Evolutionary conservation across 352 stramenopile species (phyloP), one percentile per base, ranked within the genome.

Genomic region (Peronospora farinosa): DNA sequence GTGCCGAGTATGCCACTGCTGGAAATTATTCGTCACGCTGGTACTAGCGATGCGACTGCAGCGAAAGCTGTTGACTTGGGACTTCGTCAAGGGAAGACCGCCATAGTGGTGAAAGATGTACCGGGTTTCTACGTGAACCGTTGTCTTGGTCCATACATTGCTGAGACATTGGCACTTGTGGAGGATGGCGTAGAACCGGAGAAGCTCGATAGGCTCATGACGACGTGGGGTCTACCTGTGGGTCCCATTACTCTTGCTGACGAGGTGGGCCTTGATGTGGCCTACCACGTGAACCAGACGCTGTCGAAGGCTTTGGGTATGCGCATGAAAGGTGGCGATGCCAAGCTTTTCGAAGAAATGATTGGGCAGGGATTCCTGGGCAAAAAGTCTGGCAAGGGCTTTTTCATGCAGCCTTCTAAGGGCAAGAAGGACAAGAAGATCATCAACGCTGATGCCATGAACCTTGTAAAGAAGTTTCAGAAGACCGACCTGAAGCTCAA

Each of bases 111-210:
- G 39, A 98, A 98, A 76, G 96, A 99, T 70, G 95, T 98, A 1
- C 95, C 96, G n/a, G 96, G 96, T 35, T 99, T 99, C 66, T 99
- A 98, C 64, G 96, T 99, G 27, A 99, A 99, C 78, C 84, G 96
- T 21, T 98, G 92, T 68, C 79, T 99, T 30, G 95, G 92, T 19
- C 96, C 96, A 15, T 98, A 97, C 65, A 88, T 95, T 47, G 79
- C 82, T 21, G 78, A 96, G 69, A 88, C 91, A 19, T 77, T 94
- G n/a, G 82, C 88, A n/a, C 64, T 98, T 7, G 73, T 97, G 2
- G 75, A 86, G 38, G 86, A 90, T 61, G 96, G 96, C 51, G 95
- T 97, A 19, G 69, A 81, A 12, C 79, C 97, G 5, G 92, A 98
- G 52, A 78, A 91, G 49, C 70, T 98, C 2, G 96, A 99, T 66